These are phyloP conservation scores for Fusarium sp. DNA, from an alignment of 2,329 filamentous ascomycete species.

Conservation along the genomic window DNA sequence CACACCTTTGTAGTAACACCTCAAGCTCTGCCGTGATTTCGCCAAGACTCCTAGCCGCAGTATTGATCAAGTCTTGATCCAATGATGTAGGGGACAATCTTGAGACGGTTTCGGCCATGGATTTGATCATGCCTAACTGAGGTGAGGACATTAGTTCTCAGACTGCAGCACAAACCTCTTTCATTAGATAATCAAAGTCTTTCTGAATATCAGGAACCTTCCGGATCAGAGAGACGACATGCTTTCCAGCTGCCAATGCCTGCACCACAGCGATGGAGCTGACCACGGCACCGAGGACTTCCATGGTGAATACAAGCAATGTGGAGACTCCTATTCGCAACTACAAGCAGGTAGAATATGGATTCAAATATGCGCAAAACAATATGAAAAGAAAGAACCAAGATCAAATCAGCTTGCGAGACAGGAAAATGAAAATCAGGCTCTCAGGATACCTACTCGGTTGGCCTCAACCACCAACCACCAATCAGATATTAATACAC, in stretches of 20 bases:
- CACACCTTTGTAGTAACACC: background rate
- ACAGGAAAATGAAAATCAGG: background rate
- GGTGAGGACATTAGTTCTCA: background rate
- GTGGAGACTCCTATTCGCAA: background rate
- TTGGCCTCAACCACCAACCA: background rate
- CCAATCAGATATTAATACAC: constrained; percentile 9
- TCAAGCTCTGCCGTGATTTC: background rate
- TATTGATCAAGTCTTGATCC: background rate
- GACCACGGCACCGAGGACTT: constrained; percentile 20
- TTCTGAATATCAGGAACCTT: constrained; percentile 17
- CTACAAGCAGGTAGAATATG: too few relatives aligned
- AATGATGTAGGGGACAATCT: background rate
- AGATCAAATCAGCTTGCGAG: background rate
- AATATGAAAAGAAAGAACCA: background rate
- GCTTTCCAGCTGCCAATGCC: constrained; percentile 9
- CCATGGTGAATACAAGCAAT: background rate
- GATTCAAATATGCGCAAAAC: background rate
- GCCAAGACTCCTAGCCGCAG: background rate
- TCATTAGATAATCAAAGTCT: constrained; percentile 15
- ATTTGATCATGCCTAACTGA: constrained; percentile 1
- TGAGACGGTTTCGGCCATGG: background rate
- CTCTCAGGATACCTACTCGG: background rate
- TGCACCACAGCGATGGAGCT: constrained; percentile 25
- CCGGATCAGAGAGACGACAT: constrained; percentile 5
- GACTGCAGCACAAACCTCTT: background rate